A percentile compares a stretch with the other conserved stretches of the same genome.
phyloP scores from a whole-genome alignment of 495 filamentous ascomycete species.

The Penicillium nucicola region DNA sequence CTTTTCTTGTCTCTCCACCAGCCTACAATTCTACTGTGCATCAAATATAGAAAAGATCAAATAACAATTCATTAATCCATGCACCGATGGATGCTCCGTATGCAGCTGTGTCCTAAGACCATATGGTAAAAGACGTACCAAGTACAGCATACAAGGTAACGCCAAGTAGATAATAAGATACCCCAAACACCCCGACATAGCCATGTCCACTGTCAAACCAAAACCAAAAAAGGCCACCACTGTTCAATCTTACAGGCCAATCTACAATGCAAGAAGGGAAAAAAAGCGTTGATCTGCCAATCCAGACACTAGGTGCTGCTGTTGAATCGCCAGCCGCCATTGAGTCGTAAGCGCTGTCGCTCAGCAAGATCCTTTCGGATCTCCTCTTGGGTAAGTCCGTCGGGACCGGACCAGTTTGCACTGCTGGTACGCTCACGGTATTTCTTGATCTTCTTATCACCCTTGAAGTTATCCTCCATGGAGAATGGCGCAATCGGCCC shows the following conservation, averaged over 20 bases:
- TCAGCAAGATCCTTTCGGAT: conserved; percentile 76
- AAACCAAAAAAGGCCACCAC: conserved; percentile 7
- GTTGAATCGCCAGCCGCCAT: conserved; percentile 80
- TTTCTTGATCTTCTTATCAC: conserved; percentile 73
- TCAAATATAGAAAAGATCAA: background rate
- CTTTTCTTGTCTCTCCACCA: too few species aligned
- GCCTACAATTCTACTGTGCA: background rate
- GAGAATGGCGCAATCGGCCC: conserved; percentile 80
- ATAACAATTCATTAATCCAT: conserved; percentile 14
- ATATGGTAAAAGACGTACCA: background rate
- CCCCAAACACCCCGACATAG: conserved; percentile 9
- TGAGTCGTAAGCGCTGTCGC: conserved; percentile 72
- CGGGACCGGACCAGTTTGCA: conserved; percentile 85
- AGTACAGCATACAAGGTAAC: conserved; percentile 13
- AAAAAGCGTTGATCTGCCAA: background rate
- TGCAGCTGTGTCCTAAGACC: conserved; percentile 13
- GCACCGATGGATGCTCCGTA: conserved; percentile 18
- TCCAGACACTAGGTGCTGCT: background rate
- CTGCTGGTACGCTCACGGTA: conserved; percentile 87
- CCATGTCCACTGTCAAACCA: background rate
- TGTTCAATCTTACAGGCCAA: conserved; percentile 6
- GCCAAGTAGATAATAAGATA: conserved; percentile 6
- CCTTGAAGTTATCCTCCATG: conserved; percentile 93
- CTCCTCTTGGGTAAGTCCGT: conserved; percentile 86
- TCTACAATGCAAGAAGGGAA: conserved; percentile 1